A percentile compares a stretch with the other conserved stretches of the same genome.
These are phyloP conservation scores for Chionographis japonica DNA, from an alignment of 106 monocot genomes.

Conservation along the genomic window DNA sequence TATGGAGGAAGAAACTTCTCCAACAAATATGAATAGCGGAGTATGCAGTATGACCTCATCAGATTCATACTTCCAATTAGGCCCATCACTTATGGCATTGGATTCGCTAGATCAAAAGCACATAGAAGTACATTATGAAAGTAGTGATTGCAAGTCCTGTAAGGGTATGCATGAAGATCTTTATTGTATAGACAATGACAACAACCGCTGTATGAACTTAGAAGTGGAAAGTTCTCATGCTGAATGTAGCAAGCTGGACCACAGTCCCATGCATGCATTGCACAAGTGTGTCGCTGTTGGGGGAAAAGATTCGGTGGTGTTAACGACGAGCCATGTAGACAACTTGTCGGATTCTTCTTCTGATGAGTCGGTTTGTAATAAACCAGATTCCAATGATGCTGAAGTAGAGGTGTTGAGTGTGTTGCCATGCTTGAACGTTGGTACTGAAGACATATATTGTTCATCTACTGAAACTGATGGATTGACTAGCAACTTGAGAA, in stretches of 20 bases:
- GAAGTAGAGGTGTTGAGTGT: constrained; percentile 4
- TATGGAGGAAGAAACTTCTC: constrained; percentile 3
- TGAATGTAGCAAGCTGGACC: constrained; percentile 14
- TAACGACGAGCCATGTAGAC: constrained; percentile 1
- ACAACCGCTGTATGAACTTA: neutral
- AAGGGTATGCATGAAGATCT: constrained; percentile 6
- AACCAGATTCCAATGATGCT: neutral
- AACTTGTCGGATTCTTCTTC: neutral
- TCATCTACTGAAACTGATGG: constrained; percentile 22
- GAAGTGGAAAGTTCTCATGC: constrained; percentile 8
- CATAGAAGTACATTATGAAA: neutral
- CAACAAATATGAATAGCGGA: neutral
- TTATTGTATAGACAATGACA: constrained; percentile 5
- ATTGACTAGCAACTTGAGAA: neutral
- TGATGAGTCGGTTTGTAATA: constrained; percentile 13
- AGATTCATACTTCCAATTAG: neutral
- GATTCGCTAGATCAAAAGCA: neutral
- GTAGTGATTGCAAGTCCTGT: neutral
- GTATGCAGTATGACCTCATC: constrained; percentile 1
- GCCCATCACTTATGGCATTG: neutral
- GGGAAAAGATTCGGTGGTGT: constrained; percentile 13
- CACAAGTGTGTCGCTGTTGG: constrained; percentile 50
- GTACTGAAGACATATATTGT: constrained; percentile 15
- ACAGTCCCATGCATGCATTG: constrained; percentile 5
- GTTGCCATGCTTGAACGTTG: constrained; percentile 6